phyloP scores from a whole-genome alignment of 2,329 filamentous ascomycete species.

The Metarhizium sp. region DNA sequence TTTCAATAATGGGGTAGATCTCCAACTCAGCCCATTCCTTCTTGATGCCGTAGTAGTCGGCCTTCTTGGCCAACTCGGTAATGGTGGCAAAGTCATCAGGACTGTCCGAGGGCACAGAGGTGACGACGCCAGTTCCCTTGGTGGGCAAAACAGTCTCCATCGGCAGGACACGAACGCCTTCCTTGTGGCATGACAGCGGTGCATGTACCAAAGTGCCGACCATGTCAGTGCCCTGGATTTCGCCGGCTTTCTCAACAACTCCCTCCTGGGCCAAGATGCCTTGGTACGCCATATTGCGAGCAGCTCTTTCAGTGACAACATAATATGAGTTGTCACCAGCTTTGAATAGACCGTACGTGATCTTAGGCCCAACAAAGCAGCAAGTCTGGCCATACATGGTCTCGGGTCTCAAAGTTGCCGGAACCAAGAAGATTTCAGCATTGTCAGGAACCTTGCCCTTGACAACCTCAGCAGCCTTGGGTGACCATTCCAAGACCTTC shows the following conservation, averaged over 20 bases:
- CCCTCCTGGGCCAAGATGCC: constrained; percentile 73
- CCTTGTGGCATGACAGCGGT: constrained; percentile 75
- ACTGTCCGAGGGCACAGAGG: constrained; percentile 89
- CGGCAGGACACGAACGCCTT: constrained; percentile 79
- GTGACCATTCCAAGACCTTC: constrained; percentile 81
- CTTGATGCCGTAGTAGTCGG: constrained; percentile 91
- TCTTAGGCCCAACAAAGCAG: constrained; percentile 87
- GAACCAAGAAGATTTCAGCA: constrained; percentile 78
- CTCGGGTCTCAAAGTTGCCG: constrained; percentile 87
- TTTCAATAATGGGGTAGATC: constrained; percentile 81
- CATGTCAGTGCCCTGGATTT: constrained; percentile 68
- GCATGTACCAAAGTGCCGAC: constrained; percentile 85
- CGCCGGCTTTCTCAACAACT: constrained; percentile 62
- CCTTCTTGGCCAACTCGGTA: constrained; percentile 83
- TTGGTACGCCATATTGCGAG: constrained; percentile 95
- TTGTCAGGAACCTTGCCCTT: constrained; percentile 69
- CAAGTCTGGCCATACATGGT: constrained; percentile 98
- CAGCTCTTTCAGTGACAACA: constrained; percentile 74
- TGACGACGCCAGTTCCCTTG: constrained; percentile 95
- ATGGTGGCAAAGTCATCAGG: constrained; percentile 89
- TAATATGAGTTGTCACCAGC: constrained; percentile 71
- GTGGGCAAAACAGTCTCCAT: constrained; percentile 90
- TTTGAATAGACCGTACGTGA: constrained; percentile 84
- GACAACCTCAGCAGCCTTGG: constrained; percentile 60
- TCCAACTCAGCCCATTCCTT: constrained; percentile 94